Base-by-base conservation (phyloP, 345 rosid species). In the Dipteronia sinensis region DNA sequence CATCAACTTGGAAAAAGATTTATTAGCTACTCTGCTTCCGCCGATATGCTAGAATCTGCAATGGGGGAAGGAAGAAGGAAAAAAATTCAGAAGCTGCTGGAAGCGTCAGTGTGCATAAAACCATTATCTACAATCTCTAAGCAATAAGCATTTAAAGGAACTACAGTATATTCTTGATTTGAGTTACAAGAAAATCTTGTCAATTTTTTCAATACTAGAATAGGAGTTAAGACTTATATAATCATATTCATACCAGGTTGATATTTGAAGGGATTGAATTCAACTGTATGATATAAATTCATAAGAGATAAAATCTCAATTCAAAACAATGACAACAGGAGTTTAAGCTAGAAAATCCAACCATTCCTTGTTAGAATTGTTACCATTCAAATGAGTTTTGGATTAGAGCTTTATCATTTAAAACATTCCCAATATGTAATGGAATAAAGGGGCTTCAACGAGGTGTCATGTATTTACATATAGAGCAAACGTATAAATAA, bases 41-140 rank as follows among this genome's bases (percentile, higher is more conserved):
- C 49, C 88, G 82, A 73, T 88, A 90, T 62, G 89, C 90, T 12
- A 90, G 79, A 65, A 87, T 75, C 93, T 90, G 91, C 44, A 79
- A 71, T 27, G 34, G 44, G 13, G 49, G 58, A 15, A 59, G 1
- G 1, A 59, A 16, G n/a, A 53, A 53, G 13, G 0, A 16, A 29
- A 72, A 19, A 40, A 73, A 58, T 0, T 74, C 19, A 63, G 59
- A 13, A 51, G 55, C 55, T 40, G 40, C 25, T n/a, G 67, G 10
- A 47, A 1, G 25, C 11, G 1, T 20, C 58, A 5, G n/a, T 1
- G 7, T 8, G 0, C 19, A 53, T 9, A 51, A 15, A 51, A 4
- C 19, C 56, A 13, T 51, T 13, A 51, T 51, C 56, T 51, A 53
- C 58, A 59, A 2, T 10, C 10, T 9, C 64, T 59, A 22, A 59